A percentile compares a stretch with the other conserved stretches of the same genome.
These are phyloP conservation scores for Xylariaceae sp. DNA, from an alignment of 2,329 filamentous ascomycete species.

Conservation along the genomic window DNA sequence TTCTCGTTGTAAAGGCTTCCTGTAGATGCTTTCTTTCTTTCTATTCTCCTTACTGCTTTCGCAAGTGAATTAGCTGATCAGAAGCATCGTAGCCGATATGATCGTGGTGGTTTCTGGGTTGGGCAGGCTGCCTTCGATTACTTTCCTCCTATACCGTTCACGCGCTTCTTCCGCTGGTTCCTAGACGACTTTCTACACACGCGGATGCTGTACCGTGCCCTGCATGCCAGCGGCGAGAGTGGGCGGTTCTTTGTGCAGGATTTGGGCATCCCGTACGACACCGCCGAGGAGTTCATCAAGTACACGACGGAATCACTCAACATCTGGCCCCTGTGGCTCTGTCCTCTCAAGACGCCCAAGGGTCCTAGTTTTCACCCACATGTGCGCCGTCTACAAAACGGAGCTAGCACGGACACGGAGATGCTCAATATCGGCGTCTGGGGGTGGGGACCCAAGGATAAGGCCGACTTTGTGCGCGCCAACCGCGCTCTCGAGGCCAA, in stretches of 20 bases:
- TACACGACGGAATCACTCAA: constrained; percentile 45
- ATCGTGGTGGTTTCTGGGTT: constrained; percentile 71
- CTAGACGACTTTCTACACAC: constrained; percentile 70
- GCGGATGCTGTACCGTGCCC: constrained; percentile 66
- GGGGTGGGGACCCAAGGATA: constrained; percentile 62
- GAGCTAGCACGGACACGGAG: constrained; percentile 12
- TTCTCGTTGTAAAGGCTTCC: neutral
- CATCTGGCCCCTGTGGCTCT: constrained; percentile 59
- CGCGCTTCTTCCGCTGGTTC: constrained; percentile 58
- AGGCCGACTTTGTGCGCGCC: constrained; percentile 55
- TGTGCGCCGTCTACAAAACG: constrained; percentile 29
- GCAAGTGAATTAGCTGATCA: neutral
- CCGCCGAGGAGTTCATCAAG: constrained; percentile 48
- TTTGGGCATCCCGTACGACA: constrained; percentile 51
- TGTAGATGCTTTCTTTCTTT: neutral
- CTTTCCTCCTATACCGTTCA: constrained; percentile 61
- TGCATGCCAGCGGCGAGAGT: constrained; percentile 61
- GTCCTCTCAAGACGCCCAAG: constrained; percentile 45
- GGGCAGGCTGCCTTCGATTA: constrained; percentile 61
- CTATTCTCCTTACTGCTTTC: no score
- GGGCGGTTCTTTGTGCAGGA: constrained; percentile 65
- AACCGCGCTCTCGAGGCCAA: constrained; percentile 69
- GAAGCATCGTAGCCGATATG: constrained; percentile 48
- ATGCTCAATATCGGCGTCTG: constrained; percentile 68
- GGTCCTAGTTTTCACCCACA: constrained; percentile 53